Percentiles rank a stretch among this genome's conserved stretches.
phyloP scores from a whole-genome alignment of 805 yeast genomes.

The Scheffersomyces coipomensis region DNA sequence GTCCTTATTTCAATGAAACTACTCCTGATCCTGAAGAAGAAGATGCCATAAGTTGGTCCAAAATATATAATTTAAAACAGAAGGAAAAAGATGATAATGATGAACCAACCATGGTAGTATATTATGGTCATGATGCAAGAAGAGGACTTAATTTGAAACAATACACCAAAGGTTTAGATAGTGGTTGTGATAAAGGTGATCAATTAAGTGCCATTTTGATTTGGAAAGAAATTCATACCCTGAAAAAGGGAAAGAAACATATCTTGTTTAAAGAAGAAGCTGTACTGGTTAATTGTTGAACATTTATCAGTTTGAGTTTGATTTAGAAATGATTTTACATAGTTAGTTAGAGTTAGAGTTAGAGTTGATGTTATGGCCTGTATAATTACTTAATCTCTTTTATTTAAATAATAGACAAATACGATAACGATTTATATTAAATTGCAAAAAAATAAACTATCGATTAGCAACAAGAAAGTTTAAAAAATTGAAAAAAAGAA shows the following conservation, averaged over 20 bases:
- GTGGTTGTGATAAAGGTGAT: constrained; percentile 79
- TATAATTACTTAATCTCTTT: no score
- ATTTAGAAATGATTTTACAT: no score
- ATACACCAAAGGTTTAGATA: constrained; percentile 77
- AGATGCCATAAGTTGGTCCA: constrained; percentile 53
- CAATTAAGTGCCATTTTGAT: constrained; percentile 62
- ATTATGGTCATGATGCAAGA: constrained; percentile 88
- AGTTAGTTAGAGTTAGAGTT: no score
- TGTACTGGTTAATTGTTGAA: constrained; percentile 17
- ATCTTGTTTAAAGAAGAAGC: constrained; percentile 20
- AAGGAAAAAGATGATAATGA: constrained; percentile 25
- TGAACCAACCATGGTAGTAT: constrained; percentile 45
- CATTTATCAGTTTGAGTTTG: background rate
- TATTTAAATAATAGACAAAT: no score
- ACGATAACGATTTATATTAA: no score
- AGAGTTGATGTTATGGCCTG: no score
- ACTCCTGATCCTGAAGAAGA: constrained; percentile 44
- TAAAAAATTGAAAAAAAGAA: background rate
- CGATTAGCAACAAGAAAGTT: background rate
- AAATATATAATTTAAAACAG: constrained; percentile 51
- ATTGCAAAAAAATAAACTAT: no score
- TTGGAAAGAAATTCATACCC: constrained; percentile 19
- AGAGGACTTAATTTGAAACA: constrained; percentile 65
- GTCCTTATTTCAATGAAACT: constrained; percentile 59
- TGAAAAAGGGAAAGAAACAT: constrained; percentile 10